A percentile compares a stretch with the other conserved stretches of the same genome.
Evolutionary conservation across 805 yeast species (phyloP).

Genomic region (Ogataea glucozyma): DNA sequence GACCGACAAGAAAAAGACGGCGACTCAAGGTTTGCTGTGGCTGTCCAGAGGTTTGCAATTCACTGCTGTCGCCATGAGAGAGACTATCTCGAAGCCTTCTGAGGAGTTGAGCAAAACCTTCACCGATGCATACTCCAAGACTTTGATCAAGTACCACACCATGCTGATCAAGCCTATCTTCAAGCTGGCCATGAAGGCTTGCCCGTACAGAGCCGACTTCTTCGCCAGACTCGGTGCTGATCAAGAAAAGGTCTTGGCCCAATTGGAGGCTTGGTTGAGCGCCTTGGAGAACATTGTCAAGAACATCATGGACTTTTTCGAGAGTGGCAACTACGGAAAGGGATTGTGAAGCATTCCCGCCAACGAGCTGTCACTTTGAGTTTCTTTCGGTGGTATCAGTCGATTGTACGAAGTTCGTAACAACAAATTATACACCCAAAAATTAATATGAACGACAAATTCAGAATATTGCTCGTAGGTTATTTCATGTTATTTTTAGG

Average conservation of each 20-base stretch:
- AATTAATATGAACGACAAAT: no score
- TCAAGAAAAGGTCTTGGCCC: constrained; percentile 63
- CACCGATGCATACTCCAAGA: constrained; percentile 80
- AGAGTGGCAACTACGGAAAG: constrained; percentile 82
- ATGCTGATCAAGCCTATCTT: constrained; percentile 82
- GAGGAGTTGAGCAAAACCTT: constrained; percentile 73
- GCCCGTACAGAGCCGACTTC: constrained; percentile 87
- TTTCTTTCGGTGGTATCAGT: no score
- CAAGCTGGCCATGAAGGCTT: constrained; percentile 92
- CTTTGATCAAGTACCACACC: constrained; percentile 78
- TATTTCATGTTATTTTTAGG: no score
- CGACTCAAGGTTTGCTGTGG: constrained; percentile 92
- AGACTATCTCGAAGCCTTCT: constrained; percentile 63
- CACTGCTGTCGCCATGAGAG: constrained; percentile 88
- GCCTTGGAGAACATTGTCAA: constrained; percentile 76
- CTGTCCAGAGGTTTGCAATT: constrained; percentile 81
- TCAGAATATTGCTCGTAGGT: no score
- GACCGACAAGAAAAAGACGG: constrained; percentile 65
- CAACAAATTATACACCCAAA: no score
- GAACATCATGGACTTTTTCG: constrained; percentile 72
- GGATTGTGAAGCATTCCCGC: constrained; percentile 52
- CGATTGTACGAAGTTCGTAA: no score
- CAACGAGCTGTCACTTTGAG: no score
- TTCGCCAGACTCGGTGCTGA: constrained; percentile 80
- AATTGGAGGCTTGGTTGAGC: constrained; percentile 70